Evolutionary conservation across 176 grass and related monocot species (phyloP).

Genomic region (Chloris gayana): DNA sequence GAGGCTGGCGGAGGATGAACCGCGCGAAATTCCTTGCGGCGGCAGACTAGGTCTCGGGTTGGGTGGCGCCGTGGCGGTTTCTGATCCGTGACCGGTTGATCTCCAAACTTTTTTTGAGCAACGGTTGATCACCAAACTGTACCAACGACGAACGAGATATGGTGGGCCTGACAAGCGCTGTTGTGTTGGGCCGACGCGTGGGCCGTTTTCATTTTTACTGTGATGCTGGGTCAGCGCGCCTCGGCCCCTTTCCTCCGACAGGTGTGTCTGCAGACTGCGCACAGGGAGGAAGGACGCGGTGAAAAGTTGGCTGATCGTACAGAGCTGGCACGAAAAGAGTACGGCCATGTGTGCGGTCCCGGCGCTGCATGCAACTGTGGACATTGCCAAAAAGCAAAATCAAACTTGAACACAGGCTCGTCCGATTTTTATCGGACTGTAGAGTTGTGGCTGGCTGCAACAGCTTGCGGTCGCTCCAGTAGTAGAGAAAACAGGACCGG

Average conservation of each 20-base stretch:
- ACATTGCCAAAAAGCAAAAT: background rate
- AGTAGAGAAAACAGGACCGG: background rate
- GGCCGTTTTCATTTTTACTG: background rate
- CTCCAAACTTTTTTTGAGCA: too few species aligned
- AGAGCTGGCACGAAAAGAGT: background rate
- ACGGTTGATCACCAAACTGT: too few species aligned
- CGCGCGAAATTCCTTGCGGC: too few species aligned
- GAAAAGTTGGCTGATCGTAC: background rate
- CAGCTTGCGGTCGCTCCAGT: background rate
- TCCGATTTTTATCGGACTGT: background rate
- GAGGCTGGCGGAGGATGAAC: too few species aligned
- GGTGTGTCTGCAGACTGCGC: background rate
- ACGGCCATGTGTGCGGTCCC: background rate
- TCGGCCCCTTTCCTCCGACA: background rate
- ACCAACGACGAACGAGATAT: background rate
- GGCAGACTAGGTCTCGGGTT: too few species aligned
- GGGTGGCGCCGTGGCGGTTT: background rate
- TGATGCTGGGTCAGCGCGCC: background rate
- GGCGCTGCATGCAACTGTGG: background rate
- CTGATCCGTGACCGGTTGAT: conserved; percentile 28
- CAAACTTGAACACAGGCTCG: background rate
- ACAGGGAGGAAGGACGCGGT: background rate
- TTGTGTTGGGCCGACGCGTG: background rate
- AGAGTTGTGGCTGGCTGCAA: background rate
- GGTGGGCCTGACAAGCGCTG: background rate